Base-by-base conservation (phyloP, 2,329 filamentous ascomycete species). In the Westerdykella ornata region DNA sequence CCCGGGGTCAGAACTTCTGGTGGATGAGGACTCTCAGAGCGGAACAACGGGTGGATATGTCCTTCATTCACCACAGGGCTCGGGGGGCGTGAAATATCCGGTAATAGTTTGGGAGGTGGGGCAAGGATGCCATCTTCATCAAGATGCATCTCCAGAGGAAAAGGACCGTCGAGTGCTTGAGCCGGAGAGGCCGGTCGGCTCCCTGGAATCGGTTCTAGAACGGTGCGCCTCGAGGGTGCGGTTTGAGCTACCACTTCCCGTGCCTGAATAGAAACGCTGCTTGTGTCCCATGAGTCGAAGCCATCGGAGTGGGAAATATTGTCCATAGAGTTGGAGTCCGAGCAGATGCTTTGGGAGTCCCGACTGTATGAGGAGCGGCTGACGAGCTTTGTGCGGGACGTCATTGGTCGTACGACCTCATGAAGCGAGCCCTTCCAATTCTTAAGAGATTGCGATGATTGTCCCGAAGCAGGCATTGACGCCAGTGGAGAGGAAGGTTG, bases 21-120 rank as follows among this genome's bases (percentile, higher is more conserved):
- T 6, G 83, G 82, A 1, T 72, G 75, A 0, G 82, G 82, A 31
- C 80, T 84, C 57, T 86, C 82, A 5, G 81, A 81, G 44, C 85
- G 75, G 69, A 89, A 88, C 3, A 89, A 73, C 7, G 85, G 85
- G 60, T 89, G 85, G 35, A 88, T 88, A 56, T 88, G 79, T 3
- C 80, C 72, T 60, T 88, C 82, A 53, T 73, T 73, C 13, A 63
- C 51, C 37, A 52, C 57, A 19, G 66, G 68, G 37, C 65, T 69
- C 5, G 57, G 59, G 18, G 68, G 63, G 22, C 61, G 59, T 12
- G 62, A 63, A 5, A 45, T 47, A 39, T 64, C 62, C 3, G 54
- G 53, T 41, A 60, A 54, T 47, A 64, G 52, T 31, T 51, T 63
- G 1, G 60, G 62, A 14, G 62, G 61, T 13, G 53, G 54, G 26